Percentiles rank a stretch among this genome's conserved stretches.
Conservation (phyloP, 805 yeast genomes). For the Debaryomyces hansenii region DNA sequence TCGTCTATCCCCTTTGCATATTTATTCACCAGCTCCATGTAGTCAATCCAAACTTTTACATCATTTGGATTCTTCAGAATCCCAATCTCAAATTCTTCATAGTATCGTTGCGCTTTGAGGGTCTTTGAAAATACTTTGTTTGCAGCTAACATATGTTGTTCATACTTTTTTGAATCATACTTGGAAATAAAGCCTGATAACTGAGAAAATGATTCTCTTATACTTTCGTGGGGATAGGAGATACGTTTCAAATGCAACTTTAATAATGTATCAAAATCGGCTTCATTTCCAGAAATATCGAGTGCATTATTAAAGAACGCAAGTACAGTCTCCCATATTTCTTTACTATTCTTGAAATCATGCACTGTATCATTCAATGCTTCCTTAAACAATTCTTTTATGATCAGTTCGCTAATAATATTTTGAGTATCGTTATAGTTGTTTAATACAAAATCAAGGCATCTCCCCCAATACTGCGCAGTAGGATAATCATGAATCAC, state of each 20-base stretch:
- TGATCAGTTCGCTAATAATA: constrained; percentile 2
- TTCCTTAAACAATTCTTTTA: constrained; percentile 11
- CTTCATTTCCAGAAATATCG: constrained; percentile 6
- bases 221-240: constrained; percentile 36
- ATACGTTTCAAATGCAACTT: constrained; percentile 31
- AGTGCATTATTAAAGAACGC: constrained; percentile 5
- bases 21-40: constrained; percentile 27
- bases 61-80: constrained; percentile 16
- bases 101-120: constrained; percentile 21
- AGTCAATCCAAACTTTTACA: constrained; percentile 28
- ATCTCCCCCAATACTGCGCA: constrained; percentile 19
- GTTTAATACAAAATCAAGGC: constrained; percentile 14
- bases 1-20: constrained; percentile 12
- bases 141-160: constrained; percentile 34
- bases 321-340: constrained; percentile 19
- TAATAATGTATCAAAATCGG: constrained; percentile 17
- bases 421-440: constrained; percentile 1
- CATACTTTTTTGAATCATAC: constrained; percentile 28
- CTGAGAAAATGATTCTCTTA: constrained; percentile 40
- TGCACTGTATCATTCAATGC: constrained; percentile 22
- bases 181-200: constrained; percentile 42
- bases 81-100: constrained; percentile 36
- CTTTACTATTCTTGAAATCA: constrained; percentile 23
- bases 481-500: constrained; percentile 20
- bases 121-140: constrained; percentile 30